These are phyloP conservation scores for Microstegium vimineum DNA, from an alignment of 176 grass and related monocot genomes.

Conservation along the genomic window DNA sequence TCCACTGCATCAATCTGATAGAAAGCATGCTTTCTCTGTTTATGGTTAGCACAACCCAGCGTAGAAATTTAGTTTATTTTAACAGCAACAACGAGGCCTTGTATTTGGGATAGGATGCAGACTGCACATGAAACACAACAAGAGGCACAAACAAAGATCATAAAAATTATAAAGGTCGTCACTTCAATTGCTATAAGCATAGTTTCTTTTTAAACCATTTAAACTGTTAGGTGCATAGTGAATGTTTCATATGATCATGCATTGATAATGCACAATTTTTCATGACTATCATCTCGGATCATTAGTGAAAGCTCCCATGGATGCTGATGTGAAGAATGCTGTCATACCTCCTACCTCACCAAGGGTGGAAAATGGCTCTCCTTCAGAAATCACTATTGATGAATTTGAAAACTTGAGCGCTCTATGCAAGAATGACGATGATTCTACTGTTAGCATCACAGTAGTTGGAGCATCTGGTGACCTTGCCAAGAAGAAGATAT, in stretches of 20 bases:
- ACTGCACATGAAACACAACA: background rate
- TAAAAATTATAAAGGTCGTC: background rate
- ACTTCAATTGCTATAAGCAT: background rate
- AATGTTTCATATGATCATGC: background rate
- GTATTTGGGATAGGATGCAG: background rate
- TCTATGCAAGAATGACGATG: background rate
- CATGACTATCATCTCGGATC: background rate
- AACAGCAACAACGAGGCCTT: background rate
- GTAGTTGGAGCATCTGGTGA: conserved; percentile 91
- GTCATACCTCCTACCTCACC: conserved; percentile 11
- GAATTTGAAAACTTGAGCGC: conserved; percentile 39
- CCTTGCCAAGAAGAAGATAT: conserved; percentile 99
- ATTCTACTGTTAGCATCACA: conserved; percentile 82
- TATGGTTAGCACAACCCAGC: background rate
- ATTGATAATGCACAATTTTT: no score
- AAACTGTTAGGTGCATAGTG: background rate
- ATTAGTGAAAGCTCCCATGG: conserved; percentile 31
- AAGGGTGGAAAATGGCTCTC: conserved; percentile 42
- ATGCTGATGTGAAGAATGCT: conserved; percentile 11
- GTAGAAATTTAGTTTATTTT: background rate
- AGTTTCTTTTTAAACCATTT: no score
- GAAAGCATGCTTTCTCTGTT: background rate
- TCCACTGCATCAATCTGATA: background rate
- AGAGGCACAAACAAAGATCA: background rate
- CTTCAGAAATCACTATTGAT: conserved; percentile 37